Evolutionary conservation across 768 basidiomycete species (phyloP), one percentile per base, ranked within the genome.

Genomic region (Naganishia randhawae): DNA sequence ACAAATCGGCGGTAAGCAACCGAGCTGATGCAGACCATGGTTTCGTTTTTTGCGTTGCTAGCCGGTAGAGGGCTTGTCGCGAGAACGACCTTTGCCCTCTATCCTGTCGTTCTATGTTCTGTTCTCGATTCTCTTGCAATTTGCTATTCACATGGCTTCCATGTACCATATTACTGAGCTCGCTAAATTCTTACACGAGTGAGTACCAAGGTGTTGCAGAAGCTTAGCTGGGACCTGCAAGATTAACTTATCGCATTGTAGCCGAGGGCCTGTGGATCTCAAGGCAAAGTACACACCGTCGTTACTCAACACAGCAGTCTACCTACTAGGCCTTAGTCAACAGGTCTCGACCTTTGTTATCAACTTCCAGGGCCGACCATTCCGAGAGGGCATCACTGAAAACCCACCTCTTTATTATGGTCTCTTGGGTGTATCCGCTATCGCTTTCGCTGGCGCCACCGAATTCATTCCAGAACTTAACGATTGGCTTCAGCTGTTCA

Each of bases 311-410:
- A 95, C 94, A 2, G 92, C 93, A 48, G 95, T 99, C 75, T 99
- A 94, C 82, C 86, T 98, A 32, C 84, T 99, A 62, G 89, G 94
- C 63, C 85, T 98, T 41, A 94, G 91, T 1, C 95, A 99, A 78
- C 96, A 99, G 80, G 95, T 99, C 1, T 98, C 95, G 8, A 98
- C 96, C 0, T 98, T 99, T 75, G 88, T 93, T 3, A 92, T 98
- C 82, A 99, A 99, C 83, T 99, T 94, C 85, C 75, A 90, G 85
- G 96, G 96, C 10, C 89, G 96, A 39, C 96, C 96, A 0, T 99
- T 98, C 88, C 88, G 96, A 37, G 96, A 99, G 81, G 92, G 92
- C 41, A 97, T 99, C 76, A 85, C 91, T 2, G 96, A 99, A 81
- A 99, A 99, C 80, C 82, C 88, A 3, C 89, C 92, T n/a, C 78